phyloP scores from a whole-genome alignment of 192 early-diverging fungal species.

The Podila epicladia region DNA sequence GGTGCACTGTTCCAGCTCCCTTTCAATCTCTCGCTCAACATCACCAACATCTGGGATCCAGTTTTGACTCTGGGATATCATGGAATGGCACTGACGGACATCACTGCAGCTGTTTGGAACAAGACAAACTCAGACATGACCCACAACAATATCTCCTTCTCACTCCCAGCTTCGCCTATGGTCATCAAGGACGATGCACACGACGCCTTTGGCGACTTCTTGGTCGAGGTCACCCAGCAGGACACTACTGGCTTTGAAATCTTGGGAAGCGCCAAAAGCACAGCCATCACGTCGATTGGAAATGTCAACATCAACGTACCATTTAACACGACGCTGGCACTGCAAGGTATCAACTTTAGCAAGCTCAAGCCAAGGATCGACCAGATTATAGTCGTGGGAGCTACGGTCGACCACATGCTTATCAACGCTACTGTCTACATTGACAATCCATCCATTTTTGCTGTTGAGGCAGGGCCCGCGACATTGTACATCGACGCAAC shows the following conservation, averaged over 20 bases:
- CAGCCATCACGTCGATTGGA: conserved; percentile 16
- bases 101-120: conserved; percentile 39
- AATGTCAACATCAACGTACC: conserved; percentile 37
- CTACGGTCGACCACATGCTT: conserved; percentile 18
- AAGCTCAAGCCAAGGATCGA: conserved; percentile 17
- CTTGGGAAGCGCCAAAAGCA: conserved; percentile 25
- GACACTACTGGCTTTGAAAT: conserved; percentile 17
- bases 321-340: conserved; percentile 30
- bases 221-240: conserved; percentile 29
- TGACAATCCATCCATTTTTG: conserved; percentile 36
- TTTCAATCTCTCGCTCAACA: conserved; percentile 37
- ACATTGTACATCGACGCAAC: conserved; percentile 10
- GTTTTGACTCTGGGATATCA: conserved; percentile 22
- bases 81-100: conserved; percentile 13
- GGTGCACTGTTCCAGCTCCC: conserved; percentile 27
- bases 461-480: conserved; percentile 29
- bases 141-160: conserved; percentile 34
- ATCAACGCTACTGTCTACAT: conserved; percentile 32
- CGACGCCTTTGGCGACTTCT: conserved; percentile 13
- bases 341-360: conserved; percentile 25
- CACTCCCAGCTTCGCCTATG: conserved; percentile 20
- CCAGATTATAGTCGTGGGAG: conserved; percentile 11
- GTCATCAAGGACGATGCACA: conserved; percentile 15
- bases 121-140: conserved; percentile 29
- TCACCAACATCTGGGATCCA: conserved; percentile 28